Evolutionary conservation across 108 stramenopile species (phyloP).

Genomic region (Cyclotella distinguenda): DNA sequence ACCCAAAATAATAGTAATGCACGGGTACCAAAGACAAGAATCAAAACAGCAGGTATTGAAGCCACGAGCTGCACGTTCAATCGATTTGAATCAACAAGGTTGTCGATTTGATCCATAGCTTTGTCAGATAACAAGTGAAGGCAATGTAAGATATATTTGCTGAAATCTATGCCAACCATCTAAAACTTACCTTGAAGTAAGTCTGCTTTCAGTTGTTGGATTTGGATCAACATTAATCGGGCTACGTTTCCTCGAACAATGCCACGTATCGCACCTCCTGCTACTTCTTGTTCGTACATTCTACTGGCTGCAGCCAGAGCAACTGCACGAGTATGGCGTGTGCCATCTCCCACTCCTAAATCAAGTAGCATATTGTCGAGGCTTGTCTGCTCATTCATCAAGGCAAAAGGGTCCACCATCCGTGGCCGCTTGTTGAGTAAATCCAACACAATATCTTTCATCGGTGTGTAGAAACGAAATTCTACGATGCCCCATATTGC

Average conservation of each 20-base stretch:
- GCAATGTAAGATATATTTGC: neutral
- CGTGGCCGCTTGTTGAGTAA: conserved; percentile 54
- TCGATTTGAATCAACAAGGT: conserved; percentile 69
- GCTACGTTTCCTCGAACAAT: conserved; percentile 61
- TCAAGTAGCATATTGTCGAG: conserved; percentile 80
- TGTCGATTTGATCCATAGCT: conserved; percentile 76
- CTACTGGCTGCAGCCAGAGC: conserved; percentile 62
- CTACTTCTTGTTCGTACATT: conserved; percentile 67
- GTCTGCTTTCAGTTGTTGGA: conserved; percentile 82
- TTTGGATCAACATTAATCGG: conserved; percentile 74
- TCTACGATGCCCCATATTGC: conserved; percentile 60
- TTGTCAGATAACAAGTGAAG: neutral
- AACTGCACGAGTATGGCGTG: conserved; percentile 43
- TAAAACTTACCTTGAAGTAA: conserved; percentile 47
- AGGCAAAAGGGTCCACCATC: conserved; percentile 60
- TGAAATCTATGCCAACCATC: neutral
- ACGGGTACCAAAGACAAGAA: conserved; percentile 60
- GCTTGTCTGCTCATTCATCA: conserved; percentile 63
- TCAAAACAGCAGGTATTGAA: conserved; percentile 67
- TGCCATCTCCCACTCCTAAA: conserved; percentile 78
- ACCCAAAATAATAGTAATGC: conserved; percentile 56
- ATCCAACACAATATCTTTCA: conserved; percentile 66
- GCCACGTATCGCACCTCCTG: conserved; percentile 56
- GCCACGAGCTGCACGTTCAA: conserved; percentile 78
- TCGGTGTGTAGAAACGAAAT: conserved; percentile 68